Conservation (phyloP, 2,329 filamentous ascomycete species). For the Penicillium sp. region DNA sequence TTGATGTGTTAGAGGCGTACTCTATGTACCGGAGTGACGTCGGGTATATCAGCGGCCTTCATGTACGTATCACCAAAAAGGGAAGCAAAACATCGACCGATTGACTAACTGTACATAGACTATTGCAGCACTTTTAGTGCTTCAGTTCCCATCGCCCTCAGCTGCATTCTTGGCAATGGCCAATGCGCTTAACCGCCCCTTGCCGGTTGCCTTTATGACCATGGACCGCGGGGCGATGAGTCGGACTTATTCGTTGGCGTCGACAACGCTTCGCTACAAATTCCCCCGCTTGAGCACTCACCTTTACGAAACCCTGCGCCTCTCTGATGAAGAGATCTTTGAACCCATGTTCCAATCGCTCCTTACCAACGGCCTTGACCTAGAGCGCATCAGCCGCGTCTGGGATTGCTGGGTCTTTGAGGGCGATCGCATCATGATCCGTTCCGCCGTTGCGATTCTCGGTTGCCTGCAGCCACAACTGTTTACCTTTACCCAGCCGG, state of each 20-base stretch:
- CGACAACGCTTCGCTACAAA: constrained; percentile 63
- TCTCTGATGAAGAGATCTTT: constrained; percentile 53
- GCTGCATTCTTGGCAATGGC: constrained; percentile 64
- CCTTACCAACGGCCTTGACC: constrained; percentile 56
- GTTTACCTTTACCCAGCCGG: constrained; percentile 42
- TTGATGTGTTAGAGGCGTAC: constrained; percentile 66
- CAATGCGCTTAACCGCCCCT: constrained; percentile 65
- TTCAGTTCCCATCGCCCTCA: constrained; percentile 58
- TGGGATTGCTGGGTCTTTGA: constrained; percentile 69
- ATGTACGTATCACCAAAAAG: constrained; percentile 45
- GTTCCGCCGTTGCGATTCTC: constrained; percentile 49
- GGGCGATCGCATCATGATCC: constrained; percentile 57
- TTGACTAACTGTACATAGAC: constrained; percentile 39
- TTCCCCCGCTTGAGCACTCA: constrained; percentile 60
- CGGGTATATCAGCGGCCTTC: constrained; percentile 64
- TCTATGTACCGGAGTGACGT: constrained; percentile 68
- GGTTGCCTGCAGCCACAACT: constrained; percentile 50
- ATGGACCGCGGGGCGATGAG: constrained; percentile 60
- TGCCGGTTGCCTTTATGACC: constrained; percentile 66
- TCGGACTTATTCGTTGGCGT: constrained; percentile 61
- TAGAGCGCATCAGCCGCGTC: constrained; percentile 60
- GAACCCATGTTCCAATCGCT: constrained; percentile 60
- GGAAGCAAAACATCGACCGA: background rate
- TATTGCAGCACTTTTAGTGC: constrained; percentile 62
- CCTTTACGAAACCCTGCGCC: constrained; percentile 48